Conservation (phyloP, 345 rosid genomes). For the Hibiscus syriacus region DNA sequence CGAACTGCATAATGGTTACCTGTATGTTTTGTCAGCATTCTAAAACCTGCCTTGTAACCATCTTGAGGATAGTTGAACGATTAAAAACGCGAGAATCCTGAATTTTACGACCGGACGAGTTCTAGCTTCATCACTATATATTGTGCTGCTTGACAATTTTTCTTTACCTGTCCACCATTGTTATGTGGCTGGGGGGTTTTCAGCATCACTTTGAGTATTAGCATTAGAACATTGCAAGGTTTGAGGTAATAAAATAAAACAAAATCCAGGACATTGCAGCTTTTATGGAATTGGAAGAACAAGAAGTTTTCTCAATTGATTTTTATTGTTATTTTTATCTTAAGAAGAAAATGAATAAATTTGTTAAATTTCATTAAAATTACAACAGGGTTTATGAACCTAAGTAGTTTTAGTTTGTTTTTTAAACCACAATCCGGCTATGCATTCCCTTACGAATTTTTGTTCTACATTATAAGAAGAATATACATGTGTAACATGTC, state of each 20-base stretch:
- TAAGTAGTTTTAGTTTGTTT: too few species aligned
- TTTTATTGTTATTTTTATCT: neutral
- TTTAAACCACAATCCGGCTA: too few species aligned
- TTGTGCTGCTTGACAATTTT: neutral
- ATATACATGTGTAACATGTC: too few species aligned
- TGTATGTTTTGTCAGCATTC: neutral
- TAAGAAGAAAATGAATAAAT: too few species aligned
- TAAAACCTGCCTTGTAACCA: conserved; percentile 3
- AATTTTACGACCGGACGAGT: neutral
- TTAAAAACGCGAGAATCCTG: neutral
- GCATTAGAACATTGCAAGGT: conserved; percentile 8
- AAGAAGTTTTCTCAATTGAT: conserved; percentile 4
- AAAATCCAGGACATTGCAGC: conserved; percentile 4
- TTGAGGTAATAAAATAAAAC: conserved; percentile 12
- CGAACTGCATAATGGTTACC: neutral
- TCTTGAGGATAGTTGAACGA: conserved; percentile 26
- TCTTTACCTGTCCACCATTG: neutral
- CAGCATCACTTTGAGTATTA: neutral
- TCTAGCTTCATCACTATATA: neutral
- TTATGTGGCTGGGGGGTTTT: neutral
- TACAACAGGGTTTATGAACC: too few species aligned
- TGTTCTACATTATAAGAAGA: too few species aligned
- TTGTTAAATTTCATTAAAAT: too few species aligned
- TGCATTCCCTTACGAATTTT: too few species aligned
- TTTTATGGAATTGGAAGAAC: conserved; percentile 6